Conservation (phyloP, 441 rosid species). For the Populus hybrid region DNA sequence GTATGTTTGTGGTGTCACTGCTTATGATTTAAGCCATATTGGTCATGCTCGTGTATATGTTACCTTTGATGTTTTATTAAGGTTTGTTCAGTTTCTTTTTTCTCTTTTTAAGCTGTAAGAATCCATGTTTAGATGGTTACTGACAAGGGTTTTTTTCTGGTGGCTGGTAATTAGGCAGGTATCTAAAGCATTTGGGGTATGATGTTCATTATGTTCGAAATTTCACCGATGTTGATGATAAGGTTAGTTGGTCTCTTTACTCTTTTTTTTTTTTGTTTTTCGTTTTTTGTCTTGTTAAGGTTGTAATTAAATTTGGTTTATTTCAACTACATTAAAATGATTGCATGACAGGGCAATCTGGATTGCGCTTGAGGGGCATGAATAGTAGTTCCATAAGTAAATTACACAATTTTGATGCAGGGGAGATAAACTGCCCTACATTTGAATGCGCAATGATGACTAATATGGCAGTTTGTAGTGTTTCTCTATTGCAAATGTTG, state of each 20-base stretch:
- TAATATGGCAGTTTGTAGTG: background rate
- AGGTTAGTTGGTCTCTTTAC: conserved; percentile 43
- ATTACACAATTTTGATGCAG: background rate
- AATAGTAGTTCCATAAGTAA: background rate
- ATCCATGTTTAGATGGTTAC: background rate
- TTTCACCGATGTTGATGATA: conserved; percentile 96
- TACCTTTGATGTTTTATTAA: conserved; percentile 77
- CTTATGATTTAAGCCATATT: conserved; percentile 92
- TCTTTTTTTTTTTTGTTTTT: background rate
- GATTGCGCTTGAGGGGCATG: background rate
- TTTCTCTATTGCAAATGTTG: background rate
- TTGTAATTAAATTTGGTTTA: background rate
- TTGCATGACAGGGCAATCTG: background rate
- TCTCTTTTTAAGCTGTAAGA: background rate
- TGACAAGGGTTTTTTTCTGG: background rate
- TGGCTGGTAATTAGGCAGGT: conserved; percentile 64
- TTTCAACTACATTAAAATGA: background rate
- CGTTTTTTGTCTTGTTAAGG: background rate
- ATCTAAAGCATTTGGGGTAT: conserved; percentile 85
- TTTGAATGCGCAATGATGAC: background rate
- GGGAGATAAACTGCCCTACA: too few relatives aligned
- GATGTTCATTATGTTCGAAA: conserved; percentile 80
- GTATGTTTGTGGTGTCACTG: conserved; percentile 98
- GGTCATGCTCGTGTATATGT: conserved; percentile 94
- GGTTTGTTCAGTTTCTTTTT: too few relatives aligned